Conservation (phyloP, 2,329 filamentous ascomycete genomes). For the Aureobasidium mangrovei region DNA sequence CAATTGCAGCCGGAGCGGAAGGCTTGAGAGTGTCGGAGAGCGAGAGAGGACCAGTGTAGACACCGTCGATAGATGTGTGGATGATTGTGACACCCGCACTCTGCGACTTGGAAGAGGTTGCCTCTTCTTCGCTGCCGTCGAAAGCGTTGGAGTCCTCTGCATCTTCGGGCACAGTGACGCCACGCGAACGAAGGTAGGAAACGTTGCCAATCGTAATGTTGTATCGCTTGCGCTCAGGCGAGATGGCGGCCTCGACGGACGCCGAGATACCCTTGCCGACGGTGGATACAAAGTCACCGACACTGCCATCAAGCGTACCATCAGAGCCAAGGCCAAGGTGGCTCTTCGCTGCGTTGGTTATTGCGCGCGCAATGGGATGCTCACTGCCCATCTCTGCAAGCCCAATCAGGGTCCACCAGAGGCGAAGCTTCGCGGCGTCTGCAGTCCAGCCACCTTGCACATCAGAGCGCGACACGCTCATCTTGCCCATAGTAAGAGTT, state of each 20-base stretch:
- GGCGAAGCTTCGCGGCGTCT: conserved; percentile 56
- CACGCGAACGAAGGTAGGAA: conserved; percentile 62
- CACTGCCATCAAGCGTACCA: conserved; percentile 67
- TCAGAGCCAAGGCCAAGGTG: conserved; percentile 66
- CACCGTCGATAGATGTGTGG: conserved; percentile 76
- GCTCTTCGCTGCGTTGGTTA: conserved; percentile 64
- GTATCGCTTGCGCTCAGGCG: conserved; percentile 62
- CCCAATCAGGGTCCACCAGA: conserved; percentile 95
- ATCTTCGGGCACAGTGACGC: conserved; percentile 55
- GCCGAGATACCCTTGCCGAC: conserved; percentile 83
- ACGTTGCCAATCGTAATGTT: conserved; percentile 77
- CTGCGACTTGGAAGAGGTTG: conserved; percentile 20
- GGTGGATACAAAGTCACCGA: conserved; percentile 73
- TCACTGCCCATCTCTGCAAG: conserved; percentile 95
- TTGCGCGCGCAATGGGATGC: conserved; percentile 88
- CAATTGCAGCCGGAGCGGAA: conserved; percentile 69
- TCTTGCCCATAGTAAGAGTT: conserved; percentile 87
- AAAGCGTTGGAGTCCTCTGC: conserved; percentile 40
- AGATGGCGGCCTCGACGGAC: conserved; percentile 64
- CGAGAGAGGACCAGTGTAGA: conserved; percentile 72
- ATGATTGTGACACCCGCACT: conserved; percentile 75
- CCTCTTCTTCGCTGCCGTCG: conserved; percentile 15
- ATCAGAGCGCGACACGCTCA: conserved; percentile 72
- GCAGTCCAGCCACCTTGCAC: conserved; percentile 61
- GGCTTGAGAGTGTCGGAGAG: conserved; percentile 88